Evolutionary conservation across 306 rosid genomes (phyloP), one percentile per base, ranked within the genome.

Genomic region (Rosa chinensis): DNA sequence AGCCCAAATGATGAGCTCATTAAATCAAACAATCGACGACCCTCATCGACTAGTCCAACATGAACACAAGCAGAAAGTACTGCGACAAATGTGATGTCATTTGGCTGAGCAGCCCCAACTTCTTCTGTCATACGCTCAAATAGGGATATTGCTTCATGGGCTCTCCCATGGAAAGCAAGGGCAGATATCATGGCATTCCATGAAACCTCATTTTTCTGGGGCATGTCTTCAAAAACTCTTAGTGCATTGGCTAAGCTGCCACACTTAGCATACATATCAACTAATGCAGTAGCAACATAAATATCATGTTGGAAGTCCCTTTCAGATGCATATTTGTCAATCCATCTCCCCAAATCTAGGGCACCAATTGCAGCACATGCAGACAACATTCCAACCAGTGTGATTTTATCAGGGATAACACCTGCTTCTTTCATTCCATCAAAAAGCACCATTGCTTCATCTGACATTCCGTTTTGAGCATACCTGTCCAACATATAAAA

Each of bases 121-220:
- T 92, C 96, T 37, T 80, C 69, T 44, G 87, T 82, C 97, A 94
- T 89, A 70, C 90, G 77, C 79, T 90, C 66, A 81, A 94, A 94
- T 28, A 92, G 80, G 75, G 89, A 73, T 18, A 94, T 70, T 62
- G 97, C 95, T 67, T 92, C 97, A 84, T 79, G 59, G 25, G 97
- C 97, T 84, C 83, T 84, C 17, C 97, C 99, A 79, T 94, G 97
- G 84, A 89, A 91, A 81, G 97, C 99, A 86, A 92, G 92, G 11
- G 97, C 97, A 83, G 99, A 89, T 70, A 94, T 94, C 95, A 92
- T 92, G 70, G 95, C 95, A 81, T 92, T 94, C 99, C 99, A 94
- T 23, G 99, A 89, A 71, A 87, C 97, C 81, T 94, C 97, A 74
- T 92, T 92, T 83, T 91, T 94, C 25, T 7, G 86, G 69, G 97